Evolutionary conservation across 805 yeast species (phyloP), one percentile per base, ranked within the genome.

Genomic region (Candida nanaspora): DNA sequence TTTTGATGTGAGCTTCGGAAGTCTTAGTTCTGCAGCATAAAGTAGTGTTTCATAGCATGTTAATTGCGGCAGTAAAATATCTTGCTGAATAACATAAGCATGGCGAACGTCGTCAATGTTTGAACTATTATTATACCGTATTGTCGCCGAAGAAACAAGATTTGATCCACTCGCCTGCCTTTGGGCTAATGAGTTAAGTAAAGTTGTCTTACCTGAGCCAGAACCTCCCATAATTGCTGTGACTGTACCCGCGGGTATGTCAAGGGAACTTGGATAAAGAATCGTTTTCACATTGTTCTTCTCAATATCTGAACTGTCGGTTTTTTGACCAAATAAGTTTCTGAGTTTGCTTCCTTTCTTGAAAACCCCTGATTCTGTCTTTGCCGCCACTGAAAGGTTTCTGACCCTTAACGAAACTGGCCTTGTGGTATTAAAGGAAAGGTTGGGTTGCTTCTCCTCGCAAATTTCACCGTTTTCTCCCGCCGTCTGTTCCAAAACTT

Each of bases 161-260:
- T 70, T 62, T 9, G 63, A 56, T 0, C 68, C 49, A 10, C 39
- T 47, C 22, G 57, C 41, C 14, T 52, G 64, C 46, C 82, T 58
- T 35, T 76, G 71, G 0, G 86, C 78, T 37, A 82, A 56, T 0
- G 77, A 76, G 53, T 86, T 86, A 19, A 86, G 63, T 34, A 86
- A 56, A 0, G 95, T 84, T 0, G 95, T 86, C 53, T 87, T 86
- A 3, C 95, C 95, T 3, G 87, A 78, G 0, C 95, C 95, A 0
- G 89, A 82, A 0, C 95, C 91, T 2, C 95, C 96, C 65, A 87
- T 72, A 9, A 86, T 82, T 6, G 94, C 94, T 59, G 86, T 69
- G 30, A 87, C 59, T 9, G 81, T 66, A 15, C 86, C 84, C 13
- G 74, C 57, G 0, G 76, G 72, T 10, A 84, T 65, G 38, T 76